Evolutionary conservation across 306 rosid genomes (phyloP), one percentile per base, ranked within the genome.

Genomic region (Gillenia trifoliata): DNA sequence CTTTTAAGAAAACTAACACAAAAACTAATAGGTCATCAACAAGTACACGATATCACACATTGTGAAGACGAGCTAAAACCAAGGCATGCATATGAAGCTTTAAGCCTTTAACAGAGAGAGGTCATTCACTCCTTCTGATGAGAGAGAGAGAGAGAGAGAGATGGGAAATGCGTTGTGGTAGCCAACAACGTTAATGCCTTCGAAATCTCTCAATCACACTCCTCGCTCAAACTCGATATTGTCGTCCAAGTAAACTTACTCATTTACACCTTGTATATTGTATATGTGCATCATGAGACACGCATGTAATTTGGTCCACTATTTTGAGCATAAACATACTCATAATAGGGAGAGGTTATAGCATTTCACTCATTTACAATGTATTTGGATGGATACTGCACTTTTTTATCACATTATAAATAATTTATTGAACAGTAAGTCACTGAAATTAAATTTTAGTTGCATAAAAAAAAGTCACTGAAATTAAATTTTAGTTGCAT

Each of bases 171-270:
- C 38, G 31, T 9, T 40, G 26, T 49, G 20, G 17, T 43, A 43
- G 49, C 63, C 50, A 65, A 83, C 85, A 78, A 83, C 82, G 83
- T 86, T 83, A 86, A 83, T 68, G 70, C 75, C 76, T 83, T 80
- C 83, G 80, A 83, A 83, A 63, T 72, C 54, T 86, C 81, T 75
- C 68, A 29, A 43, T 43, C 49, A 43, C 49, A 43, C 19, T 43
- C 49, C 69, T 77, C 76, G 64, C 33, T 59, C 4, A 47, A 31
- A n/a, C 36, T 50, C 77, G 81, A 56, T 73, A 36, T 68, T 79
- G 76, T 61, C 61, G 73, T 65, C 19, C 1, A 34, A 50, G 31
- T 34, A 30, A 74, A 66, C 49, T 52, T 68, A 15, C 47, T 10
- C 50, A 68, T 25, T 2, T 60, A 23, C 70, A 22, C 52, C 30